These are phyloP conservation scores for Irpex rosettiformis DNA, from an alignment of 1,284 basidiomycete genomes.

Conservation along the genomic window DNA sequence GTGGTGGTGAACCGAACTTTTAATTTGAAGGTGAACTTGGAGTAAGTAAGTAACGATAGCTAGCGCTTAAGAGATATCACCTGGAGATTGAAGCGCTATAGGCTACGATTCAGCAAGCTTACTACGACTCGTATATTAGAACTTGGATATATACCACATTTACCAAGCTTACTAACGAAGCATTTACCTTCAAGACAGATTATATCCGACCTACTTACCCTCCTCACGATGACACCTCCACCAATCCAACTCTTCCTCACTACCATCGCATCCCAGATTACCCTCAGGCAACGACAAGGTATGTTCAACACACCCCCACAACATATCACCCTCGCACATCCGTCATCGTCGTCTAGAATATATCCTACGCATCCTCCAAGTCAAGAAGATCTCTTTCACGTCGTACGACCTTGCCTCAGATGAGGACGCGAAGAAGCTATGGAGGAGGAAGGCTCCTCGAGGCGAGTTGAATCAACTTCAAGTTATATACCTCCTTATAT, in stretches of 20 bases:
- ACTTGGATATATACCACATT: no score
- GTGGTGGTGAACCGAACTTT: neutral
- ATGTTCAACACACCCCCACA: neutral
- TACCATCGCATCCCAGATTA: conserved; percentile 78
- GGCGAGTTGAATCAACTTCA: no score
- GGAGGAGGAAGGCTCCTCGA: conserved; percentile 72
- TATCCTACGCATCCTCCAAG: conserved; percentile 71
- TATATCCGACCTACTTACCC: no score
- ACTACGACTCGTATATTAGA: no score
- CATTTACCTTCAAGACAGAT: no score
- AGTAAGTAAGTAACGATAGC: no score
- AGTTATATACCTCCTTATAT: no score
- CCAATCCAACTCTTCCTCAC: conserved; percentile 79
- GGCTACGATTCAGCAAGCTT: no score
- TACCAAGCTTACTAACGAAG: no score
- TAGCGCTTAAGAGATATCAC: no score
- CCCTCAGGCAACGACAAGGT: conserved; percentile 66
- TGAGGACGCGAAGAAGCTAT: conserved; percentile 72
- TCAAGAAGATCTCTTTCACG: conserved; percentile 76
- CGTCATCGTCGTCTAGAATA: no score
- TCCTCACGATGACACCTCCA: conserved; percentile 69
- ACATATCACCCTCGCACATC: neutral
- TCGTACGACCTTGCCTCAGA: conserved; percentile 83
- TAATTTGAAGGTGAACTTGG: neutral
- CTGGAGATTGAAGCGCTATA: no score